Conservation (phyloP, 257 asterid genomes). For the Solanum tarijense region DNA sequence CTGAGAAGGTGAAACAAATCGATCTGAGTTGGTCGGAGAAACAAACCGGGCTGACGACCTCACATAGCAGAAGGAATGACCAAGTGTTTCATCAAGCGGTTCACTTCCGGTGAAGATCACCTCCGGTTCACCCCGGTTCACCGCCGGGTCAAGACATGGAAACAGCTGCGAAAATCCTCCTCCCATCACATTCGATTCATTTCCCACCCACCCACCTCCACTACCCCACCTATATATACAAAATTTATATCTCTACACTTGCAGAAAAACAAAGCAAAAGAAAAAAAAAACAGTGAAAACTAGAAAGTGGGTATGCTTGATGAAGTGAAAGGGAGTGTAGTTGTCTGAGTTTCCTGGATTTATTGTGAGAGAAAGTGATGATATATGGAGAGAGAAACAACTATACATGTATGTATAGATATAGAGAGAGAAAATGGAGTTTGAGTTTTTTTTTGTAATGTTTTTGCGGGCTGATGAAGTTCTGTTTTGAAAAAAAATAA, state of each 20-base stretch:
- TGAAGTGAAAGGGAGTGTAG: not conserved
- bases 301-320: not conserved
- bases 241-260: not conserved
- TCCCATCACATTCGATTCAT: conserved; percentile 13
- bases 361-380: not conserved
- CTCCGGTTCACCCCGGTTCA: conserved; percentile 8
- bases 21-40: conserved; percentile 15
- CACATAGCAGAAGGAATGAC: conserved; percentile 17
- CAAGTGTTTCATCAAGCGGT: conserved; percentile 17
- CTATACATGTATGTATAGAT: not conserved
- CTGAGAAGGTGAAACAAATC: conserved; percentile 13
- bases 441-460: not conserved
- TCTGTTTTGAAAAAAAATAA: no score
- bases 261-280: not conserved
- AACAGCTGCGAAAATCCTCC: conserved; percentile 9
- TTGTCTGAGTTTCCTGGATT: not conserved
- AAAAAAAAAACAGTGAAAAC: not conserved
- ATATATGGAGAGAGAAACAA: not conserved
- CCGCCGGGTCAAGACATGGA: conserved; percentile 15
- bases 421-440: not conserved
- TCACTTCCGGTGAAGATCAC: not conserved
- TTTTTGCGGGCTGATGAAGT: not conserved
- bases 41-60: conserved; percentile 11
- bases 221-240: not conserved
- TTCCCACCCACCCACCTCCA: not conserved